Evolutionary conservation across 2,329 filamentous ascomycete genomes (phyloP).

Genomic region (Laburnicola sp.): DNA sequence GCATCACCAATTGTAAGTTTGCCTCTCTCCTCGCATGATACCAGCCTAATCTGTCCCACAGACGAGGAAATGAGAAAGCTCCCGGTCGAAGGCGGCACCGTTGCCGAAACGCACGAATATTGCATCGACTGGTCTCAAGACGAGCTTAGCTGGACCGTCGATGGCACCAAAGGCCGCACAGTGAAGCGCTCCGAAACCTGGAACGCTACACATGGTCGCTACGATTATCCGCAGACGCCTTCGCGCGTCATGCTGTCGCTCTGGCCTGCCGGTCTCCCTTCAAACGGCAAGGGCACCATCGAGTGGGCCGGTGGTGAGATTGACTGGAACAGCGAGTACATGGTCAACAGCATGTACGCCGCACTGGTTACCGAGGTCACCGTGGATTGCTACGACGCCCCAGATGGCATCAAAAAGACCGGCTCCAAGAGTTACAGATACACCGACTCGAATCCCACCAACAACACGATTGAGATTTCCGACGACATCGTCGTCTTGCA

Average conservation of each 20-base stretch:
- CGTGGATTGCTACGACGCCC: conserved; percentile 87
- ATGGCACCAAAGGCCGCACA: conserved; percentile 75
- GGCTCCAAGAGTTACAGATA: conserved; percentile 74
- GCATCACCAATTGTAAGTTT: conserved; percentile 81
- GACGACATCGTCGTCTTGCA: conserved; percentile 75
- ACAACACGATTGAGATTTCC: conserved; percentile 74
- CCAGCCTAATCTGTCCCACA: conserved; percentile 42
- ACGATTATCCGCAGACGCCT: conserved; percentile 88
- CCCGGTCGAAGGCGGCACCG: conserved; percentile 64
- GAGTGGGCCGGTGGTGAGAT: conserved; percentile 90
- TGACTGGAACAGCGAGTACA: conserved; percentile 80
- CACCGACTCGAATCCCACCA: conserved; percentile 64
- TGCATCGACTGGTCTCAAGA: conserved; percentile 93
- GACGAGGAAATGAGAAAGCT: conserved; percentile 77
- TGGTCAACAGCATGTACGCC: conserved; percentile 85
- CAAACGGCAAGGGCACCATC: conserved; percentile 82
- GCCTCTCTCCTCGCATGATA: conserved; percentile 16
- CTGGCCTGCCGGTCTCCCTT: conserved; percentile 84
- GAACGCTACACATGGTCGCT: conserved; percentile 81
- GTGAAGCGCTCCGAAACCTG: conserved; percentile 78
- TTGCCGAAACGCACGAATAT: conserved; percentile 81
- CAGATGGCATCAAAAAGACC: conserved; percentile 65
- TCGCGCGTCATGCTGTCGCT: conserved; percentile 89
- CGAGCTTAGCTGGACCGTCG: conserved; percentile 80
- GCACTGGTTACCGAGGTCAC: conserved; percentile 74